Conservation (phyloP, 208 protist genomes). For the Wallacemonas sp. region DNA sequence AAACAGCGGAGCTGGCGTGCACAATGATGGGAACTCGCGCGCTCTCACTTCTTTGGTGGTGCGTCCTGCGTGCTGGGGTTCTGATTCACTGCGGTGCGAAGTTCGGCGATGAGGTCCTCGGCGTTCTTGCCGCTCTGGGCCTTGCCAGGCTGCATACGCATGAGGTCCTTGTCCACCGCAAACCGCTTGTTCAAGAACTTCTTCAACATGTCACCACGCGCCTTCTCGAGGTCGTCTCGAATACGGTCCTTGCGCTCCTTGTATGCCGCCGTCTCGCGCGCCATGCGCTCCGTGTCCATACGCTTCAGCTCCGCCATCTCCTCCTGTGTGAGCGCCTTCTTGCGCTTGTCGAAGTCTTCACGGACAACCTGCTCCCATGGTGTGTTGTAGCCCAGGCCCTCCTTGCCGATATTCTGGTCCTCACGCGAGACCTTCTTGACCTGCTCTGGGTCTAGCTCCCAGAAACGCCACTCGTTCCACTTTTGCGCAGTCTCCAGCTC, state of each 20-base stretch:
- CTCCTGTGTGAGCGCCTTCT: conserved; percentile 91
- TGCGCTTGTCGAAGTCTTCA: conserved; percentile 92
- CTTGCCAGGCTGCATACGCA: conserved; percentile 90
- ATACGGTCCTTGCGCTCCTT: conserved; percentile 92
- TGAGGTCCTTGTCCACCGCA: conserved; percentile 91
- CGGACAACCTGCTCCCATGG: conserved; percentile 90
- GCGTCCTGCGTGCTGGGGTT: conserved; percentile 23
- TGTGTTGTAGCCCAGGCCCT: conserved; percentile 82
- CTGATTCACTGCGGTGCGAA: conserved; percentile 57
- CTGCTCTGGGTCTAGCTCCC: conserved; percentile 92
- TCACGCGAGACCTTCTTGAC: conserved; percentile 89
- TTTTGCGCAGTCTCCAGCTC: conserved; percentile 92
- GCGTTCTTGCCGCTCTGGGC: conserved; percentile 81
- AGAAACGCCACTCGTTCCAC: conserved; percentile 93
- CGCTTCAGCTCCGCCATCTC: conserved; percentile 93
- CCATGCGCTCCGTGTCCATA: conserved; percentile 93
- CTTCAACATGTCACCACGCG: conserved; percentile 90
- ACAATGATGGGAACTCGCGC: too few species aligned
- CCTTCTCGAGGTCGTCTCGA: conserved; percentile 86
- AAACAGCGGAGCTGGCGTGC: not conserved
- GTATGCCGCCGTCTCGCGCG: conserved; percentile 87
- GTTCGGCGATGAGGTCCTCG: conserved; percentile 87
- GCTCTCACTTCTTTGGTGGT: not conserved
- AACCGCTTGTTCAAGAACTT: conserved; percentile 93
- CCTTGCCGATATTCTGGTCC: conserved; percentile 87